Evolutionary conservation across 1,284 basidiomycete species (phyloP).

Genomic region (Coniferiporia sulphurascens): DNA sequence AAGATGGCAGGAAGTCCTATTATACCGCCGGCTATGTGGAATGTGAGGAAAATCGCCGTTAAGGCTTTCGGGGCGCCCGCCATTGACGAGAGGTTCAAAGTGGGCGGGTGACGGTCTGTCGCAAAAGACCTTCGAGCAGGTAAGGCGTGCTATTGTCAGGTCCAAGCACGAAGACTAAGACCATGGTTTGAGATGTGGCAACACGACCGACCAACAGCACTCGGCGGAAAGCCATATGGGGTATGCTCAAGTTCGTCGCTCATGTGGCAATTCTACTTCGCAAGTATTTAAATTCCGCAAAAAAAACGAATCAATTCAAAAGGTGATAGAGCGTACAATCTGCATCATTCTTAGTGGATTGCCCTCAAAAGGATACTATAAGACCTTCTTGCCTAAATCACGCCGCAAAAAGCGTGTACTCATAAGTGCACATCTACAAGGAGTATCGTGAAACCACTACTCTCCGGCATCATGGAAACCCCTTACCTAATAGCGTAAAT

Average conservation of each 20-base stretch:
- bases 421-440: too few species aligned
- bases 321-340: too few species aligned
- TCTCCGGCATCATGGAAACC: too few species aligned
- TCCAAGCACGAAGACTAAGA: not conserved
- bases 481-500: too few species aligned
- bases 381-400: too few species aligned
- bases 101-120: not conserved
- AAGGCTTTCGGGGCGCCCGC: slow-evolving; percentile 9
- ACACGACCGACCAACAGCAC: not conserved
- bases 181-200: slow-evolving; percentile 11
- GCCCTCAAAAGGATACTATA: too few species aligned
- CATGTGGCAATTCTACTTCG: not conserved
- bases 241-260: not conserved
- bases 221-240: slow-evolving; percentile 2
- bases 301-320: too few species aligned
- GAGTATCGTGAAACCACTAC: too few species aligned
- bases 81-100: slow-evolving; percentile 2
- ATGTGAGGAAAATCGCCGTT: slow-evolving; percentile 16
- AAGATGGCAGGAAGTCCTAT: slow-evolving; percentile 18
- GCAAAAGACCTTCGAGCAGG: slow-evolving; percentile 6
- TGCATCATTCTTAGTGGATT: too few species aligned
- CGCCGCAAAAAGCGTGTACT: too few species aligned
- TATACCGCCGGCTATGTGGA: slow-evolving; percentile 19
- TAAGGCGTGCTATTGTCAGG: slow-evolving; percentile 1
- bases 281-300: too few species aligned